Conservation (phyloP, 2,329 filamentous ascomycete genomes). For the Fusarium verrucosum region DNA sequence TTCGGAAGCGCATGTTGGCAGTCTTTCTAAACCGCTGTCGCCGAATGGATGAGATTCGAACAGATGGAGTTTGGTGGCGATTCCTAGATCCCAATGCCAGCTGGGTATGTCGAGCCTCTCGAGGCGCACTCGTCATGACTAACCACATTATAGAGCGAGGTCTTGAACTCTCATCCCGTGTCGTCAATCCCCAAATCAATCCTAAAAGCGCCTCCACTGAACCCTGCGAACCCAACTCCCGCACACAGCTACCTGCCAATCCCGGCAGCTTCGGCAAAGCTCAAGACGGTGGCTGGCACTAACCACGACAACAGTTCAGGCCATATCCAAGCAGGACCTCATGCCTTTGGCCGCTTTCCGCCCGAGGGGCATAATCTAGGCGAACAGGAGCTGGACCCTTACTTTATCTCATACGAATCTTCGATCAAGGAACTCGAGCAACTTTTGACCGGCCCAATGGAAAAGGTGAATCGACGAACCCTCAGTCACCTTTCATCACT, state of each 20-base stretch:
- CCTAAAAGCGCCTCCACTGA: constrained; percentile 92
- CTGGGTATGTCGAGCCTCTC: constrained; percentile 72
- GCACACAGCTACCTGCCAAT: constrained; percentile 90
- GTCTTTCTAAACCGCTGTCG: constrained; percentile 95
- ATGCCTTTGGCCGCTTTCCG: constrained; percentile 82
- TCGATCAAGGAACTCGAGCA: constrained; percentile 92
- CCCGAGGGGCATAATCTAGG: constrained; percentile 77
- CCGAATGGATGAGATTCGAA: constrained; percentile 88
- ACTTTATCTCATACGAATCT: constrained; percentile 92
- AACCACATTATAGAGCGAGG: constrained; percentile 74
- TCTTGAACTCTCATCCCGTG: constrained; percentile 91
- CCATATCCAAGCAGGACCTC: constrained; percentile 56
- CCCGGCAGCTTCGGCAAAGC: constrained; percentile 84
- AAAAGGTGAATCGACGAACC: constrained; percentile 93
- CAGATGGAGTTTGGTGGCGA: constrained; percentile 96
- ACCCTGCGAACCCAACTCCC: constrained; percentile 89
- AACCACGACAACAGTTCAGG: constrained; percentile 49
- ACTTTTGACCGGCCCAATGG: constrained; percentile 90
- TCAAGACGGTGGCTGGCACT: constrained; percentile 67
- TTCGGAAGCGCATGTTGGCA: constrained; percentile 94
- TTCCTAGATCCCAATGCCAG: constrained; percentile 98
- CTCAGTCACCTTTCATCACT: constrained; percentile 85
- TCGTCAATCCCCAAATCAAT: constrained; percentile 93
- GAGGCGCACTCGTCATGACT: constrained; percentile 17
- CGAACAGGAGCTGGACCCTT: constrained; percentile 93